Conservation (phyloP, 2,329 filamentous ascomycete genomes). For the Colletotrichum orchidophilum region DNA sequence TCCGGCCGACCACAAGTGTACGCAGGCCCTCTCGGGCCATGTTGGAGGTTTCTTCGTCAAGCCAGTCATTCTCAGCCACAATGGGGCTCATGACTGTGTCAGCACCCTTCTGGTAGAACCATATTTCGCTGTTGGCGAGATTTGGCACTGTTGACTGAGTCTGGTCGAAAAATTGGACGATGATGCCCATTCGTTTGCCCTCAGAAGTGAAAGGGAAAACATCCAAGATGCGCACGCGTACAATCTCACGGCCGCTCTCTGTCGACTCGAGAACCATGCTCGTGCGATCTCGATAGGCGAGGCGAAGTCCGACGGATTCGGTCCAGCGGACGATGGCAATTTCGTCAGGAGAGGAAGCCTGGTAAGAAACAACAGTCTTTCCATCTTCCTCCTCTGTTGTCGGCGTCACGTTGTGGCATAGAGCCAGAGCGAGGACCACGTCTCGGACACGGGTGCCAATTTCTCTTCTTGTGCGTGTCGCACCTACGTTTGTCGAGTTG, state of each 20-base stretch:
- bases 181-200: slow-evolving; percentile 97
- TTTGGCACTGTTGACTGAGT: slow-evolving; percentile 57
- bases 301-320: slow-evolving; percentile 86
- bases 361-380: slow-evolving; percentile 82
- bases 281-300: slow-evolving; percentile 87
- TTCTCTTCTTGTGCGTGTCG: slow-evolving; percentile 88
- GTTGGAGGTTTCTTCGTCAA: slow-evolving; percentile 98
- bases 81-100: slow-evolving; percentile 99
- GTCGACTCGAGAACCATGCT: slow-evolving; percentile 84
- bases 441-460: slow-evolving; percentile 94
- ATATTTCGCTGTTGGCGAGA: slow-evolving; percentile 79
- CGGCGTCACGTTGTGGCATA: slow-evolving; percentile 98
- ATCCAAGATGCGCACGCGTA: slow-evolving; percentile 88
- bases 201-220: slow-evolving; percentile 98
- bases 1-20: slow-evolving; percentile 94
- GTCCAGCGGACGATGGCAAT: slow-evolving; percentile 98
- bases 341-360: slow-evolving; percentile 96
- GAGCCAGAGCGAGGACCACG: slow-evolving; percentile 87
- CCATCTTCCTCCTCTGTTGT: slow-evolving; percentile 87
- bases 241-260: slow-evolving; percentile 76
- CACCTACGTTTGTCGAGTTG: slow-evolving; percentile 66
- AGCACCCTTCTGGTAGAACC: slow-evolving; percentile 98
- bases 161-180: slow-evolving; percentile 82
- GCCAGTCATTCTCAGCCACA: slow-evolving; percentile 95
- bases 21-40: slow-evolving; percentile 97